These are phyloP conservation scores for Lactifluus echinatus DNA, from an alignment of 768 basidiomycete genomes.

Conservation along the genomic window DNA sequence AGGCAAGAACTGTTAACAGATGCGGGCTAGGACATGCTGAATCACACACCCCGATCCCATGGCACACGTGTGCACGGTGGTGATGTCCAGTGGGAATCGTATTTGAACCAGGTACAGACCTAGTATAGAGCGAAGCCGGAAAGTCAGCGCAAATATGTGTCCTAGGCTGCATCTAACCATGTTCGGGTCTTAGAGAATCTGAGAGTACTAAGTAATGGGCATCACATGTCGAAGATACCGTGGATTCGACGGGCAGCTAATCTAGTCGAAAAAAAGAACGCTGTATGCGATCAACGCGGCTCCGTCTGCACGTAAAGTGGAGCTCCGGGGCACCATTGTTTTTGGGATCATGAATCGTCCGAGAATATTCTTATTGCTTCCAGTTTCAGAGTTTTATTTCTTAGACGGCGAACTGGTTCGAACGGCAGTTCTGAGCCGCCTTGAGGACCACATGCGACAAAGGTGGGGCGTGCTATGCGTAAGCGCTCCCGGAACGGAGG, in stretches of 20 bases:
- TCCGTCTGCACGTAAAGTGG: not conserved
- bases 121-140: not conserved
- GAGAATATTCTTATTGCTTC: not conserved
- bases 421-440: not conserved
- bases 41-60: not conserved
- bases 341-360: not conserved
- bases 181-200: not conserved
- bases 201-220: not conserved
- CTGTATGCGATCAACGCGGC: not conserved
- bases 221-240: not conserved
- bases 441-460: not conserved
- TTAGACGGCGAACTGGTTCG: conserved; percentile 4
- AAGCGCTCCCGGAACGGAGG: conserved; percentile 1
- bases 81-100: not conserved
- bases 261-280: not conserved
- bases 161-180: not conserved
- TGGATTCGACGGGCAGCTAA: not conserved
- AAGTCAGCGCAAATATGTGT: not conserved
- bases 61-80: not conserved
- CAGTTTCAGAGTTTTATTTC: not conserved
- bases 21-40: not conserved
- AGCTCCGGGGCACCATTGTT: not conserved
- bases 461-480: not conserved
- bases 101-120: not conserved
- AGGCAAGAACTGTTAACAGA: not conserved